These are phyloP conservation scores for Phaeotremella fagi DNA, from an alignment of 768 basidiomycete genomes.

Conservation along the genomic window DNA sequence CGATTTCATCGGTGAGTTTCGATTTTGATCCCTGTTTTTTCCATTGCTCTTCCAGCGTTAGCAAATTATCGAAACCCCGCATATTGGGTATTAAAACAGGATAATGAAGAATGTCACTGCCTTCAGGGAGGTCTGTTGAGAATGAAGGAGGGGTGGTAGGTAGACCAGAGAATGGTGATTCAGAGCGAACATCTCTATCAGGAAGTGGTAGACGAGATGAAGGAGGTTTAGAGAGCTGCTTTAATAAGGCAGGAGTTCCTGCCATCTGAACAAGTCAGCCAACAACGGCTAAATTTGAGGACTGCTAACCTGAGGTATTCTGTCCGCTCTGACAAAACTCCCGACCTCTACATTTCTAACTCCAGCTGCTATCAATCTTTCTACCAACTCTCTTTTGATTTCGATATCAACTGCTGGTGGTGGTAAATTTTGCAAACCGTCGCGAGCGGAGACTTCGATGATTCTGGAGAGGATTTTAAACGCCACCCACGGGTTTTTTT, in stretches of 20 bases:
- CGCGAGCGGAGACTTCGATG: constrained; percentile 85
- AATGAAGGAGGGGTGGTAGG: not conserved
- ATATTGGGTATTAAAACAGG: constrained; percentile 78
- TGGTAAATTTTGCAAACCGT: constrained; percentile 83
- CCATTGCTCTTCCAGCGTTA: constrained; percentile 56
- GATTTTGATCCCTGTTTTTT: constrained; percentile 42
- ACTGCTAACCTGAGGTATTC: constrained; percentile 82
- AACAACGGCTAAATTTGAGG: no score
- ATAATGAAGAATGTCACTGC: constrained; percentile 56
- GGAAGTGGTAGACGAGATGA: constrained; percentile 28
- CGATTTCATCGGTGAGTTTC: constrained; percentile 71
- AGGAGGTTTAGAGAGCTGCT: constrained; percentile 9
- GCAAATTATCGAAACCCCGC: constrained; percentile 66
- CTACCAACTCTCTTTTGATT: constrained; percentile 73
- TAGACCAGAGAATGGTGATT: constrained; percentile 6
- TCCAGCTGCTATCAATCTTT: constrained; percentile 66
- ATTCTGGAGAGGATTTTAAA: constrained; percentile 53
- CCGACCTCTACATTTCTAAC: constrained; percentile 70
- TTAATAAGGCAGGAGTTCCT: constrained; percentile 70
- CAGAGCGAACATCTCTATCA: constrained; percentile 50
- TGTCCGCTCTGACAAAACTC: constrained; percentile 87
- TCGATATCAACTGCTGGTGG: constrained; percentile 65
- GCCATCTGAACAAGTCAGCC: constrained; percentile 83
- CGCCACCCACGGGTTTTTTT: not conserved
- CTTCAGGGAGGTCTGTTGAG: not conserved